phyloP scores from a whole-genome alignment of 768 basidiomycete species.

The Epithele typhae region DNA sequence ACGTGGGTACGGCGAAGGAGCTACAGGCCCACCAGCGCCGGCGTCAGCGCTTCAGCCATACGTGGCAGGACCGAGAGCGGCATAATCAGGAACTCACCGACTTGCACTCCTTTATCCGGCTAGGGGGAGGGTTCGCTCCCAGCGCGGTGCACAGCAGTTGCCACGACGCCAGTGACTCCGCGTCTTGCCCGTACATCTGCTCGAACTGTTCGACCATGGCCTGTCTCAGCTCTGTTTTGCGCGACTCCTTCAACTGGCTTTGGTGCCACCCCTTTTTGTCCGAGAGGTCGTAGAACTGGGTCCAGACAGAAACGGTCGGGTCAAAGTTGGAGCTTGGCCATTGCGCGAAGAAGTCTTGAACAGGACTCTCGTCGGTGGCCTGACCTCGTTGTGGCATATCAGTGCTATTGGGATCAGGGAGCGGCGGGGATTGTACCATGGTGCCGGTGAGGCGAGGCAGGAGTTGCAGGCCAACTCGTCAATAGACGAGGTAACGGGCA shows the following conservation, averaged over 20 bases:
- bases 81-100: no score
- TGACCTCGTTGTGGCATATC: no score
- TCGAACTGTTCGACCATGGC: slow-evolving; percentile 18
- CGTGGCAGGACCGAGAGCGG: no score
- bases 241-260: neutral
- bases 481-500: no score
- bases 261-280: neutral
- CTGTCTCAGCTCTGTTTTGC: neutral
- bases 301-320: neutral
- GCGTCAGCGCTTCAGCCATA: no score
- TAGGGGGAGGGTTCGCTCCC: neutral
- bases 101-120: slow-evolving; percentile 1
- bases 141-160: slow-evolving; percentile 3
- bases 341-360: neutral
- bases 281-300: slow-evolving; percentile 10
- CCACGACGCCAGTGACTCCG: slow-evolving; percentile 8
- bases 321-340: neutral
- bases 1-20: slow-evolving; percentile 22
- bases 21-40: no score
- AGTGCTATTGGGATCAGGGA: no score
- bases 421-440: no score
- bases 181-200: slow-evolving; percentile 16
- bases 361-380: no score
- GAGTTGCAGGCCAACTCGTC: no score
- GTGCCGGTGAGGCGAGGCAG: no score